phyloP scores from a whole-genome alignment of 2,329 filamentous ascomycete species.

The Trichoderma atrobrunneum region DNA sequence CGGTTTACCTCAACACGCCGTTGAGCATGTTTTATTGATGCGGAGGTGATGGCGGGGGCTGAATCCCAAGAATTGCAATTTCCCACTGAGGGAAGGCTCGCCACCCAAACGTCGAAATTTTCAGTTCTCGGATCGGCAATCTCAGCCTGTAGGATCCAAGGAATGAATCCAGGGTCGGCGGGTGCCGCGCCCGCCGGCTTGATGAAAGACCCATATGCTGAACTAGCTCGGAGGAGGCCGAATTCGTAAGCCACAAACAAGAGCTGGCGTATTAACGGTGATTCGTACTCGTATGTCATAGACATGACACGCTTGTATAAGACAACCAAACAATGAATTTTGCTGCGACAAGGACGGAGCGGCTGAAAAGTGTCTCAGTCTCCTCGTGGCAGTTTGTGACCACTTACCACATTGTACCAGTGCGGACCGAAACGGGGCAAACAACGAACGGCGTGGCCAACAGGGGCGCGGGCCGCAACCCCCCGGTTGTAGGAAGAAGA shows the following conservation, averaged over 20 bases:
- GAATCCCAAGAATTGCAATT: not conserved
- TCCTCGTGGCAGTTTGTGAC: not conserved
- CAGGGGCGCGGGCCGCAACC: not conserved
- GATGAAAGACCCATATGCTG: not conserved
- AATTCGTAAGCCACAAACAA: not conserved
- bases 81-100: not conserved
- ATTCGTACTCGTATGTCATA: not conserved
- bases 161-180: not conserved
- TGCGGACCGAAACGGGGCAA: not conserved
- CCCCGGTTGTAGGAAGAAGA: not conserved
- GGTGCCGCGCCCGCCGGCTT: not conserved
- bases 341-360: not conserved
- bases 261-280: not conserved
- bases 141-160: not conserved
- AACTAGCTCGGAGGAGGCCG: conserved; percentile 8
- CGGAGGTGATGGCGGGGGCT: not conserved
- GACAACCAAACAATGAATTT: not conserved
- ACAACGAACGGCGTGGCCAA: not conserved
- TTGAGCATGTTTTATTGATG: not conserved
- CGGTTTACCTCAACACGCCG: not conserved
- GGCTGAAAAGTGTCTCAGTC: conserved; percentile 6
- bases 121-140: not conserved
- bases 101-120: not conserved
- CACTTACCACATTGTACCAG: not conserved
- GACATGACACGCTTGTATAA: not conserved